Base-by-base conservation (phyloP, 805 yeast genomes). In the Saccharomyces mikatae region DNA sequence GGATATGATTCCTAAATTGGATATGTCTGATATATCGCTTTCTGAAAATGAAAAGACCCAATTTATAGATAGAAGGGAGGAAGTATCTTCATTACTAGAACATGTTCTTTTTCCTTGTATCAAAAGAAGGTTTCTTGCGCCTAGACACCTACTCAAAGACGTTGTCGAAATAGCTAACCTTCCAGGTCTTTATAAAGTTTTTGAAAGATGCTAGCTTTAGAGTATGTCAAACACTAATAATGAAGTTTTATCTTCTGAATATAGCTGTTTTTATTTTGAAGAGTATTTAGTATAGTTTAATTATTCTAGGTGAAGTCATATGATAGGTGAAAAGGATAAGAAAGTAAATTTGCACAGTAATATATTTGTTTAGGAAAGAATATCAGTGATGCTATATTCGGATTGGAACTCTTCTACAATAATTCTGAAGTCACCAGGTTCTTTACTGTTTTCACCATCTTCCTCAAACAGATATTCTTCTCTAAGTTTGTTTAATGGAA, bases 101-200 rank as follows among this genome's bases (percentile, higher is more conserved):
- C 75, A 79, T 58, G 65, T 74, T 0, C 60, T 91, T 1, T 84
- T 89, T 58, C 96, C 96, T 0, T 69, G 79, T 24, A 65, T 89
- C 6, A 83, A 84, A 58, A 74, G 75, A 56, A 71, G 82, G 48
- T 79, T 89, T 28, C 65, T 89, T 13, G 96, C 91, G 0, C 80
- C 95, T 0, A 73, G 73, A 13, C 64, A 63, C 2, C 61, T 89
- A 41, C 59, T 69, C 4, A 64, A 74, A 13, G 84, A 81, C 54
- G 81, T 90, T 3, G 79, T 88, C 4, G 96, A 92, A 67, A 81
- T 94, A 41, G 97, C 99, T 0, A 90, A 85, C 65, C 70, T 94
- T 30, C 98, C 98, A 1, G 96, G 96, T 0, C 73, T 94, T 54
- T 94, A 94, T 70, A 81, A 78, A 62, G 96, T 95, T 4, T 94